Percentiles rank a stretch among this genome's conserved stretches.
Evolutionary conservation across 371 early-diverging fungal genomes (phyloP).

Genomic region (Apophysomyces ossiformis): DNA sequence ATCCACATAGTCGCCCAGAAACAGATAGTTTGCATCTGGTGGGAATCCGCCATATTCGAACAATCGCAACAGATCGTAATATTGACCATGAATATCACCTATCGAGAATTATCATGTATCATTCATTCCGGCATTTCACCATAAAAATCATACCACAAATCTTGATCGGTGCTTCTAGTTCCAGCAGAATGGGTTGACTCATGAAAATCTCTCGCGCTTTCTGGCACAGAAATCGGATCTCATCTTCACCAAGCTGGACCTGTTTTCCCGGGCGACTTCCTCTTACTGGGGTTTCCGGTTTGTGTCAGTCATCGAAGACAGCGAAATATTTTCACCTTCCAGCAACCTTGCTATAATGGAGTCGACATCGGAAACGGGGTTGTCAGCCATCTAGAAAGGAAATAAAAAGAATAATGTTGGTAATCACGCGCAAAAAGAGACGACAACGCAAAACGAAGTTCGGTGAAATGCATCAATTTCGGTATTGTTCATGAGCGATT

Average conservation of each 20-base stretch:
- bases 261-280: conserved; percentile 90
- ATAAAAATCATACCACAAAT: conserved; percentile 70
- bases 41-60: conserved; percentile 95
- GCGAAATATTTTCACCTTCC: conserved; percentile 25
- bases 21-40: conserved; percentile 88
- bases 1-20: conserved; percentile 96
- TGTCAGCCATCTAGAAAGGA: conserved; percentile 1
- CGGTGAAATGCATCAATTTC: no score
- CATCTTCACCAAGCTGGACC: conserved; percentile 78
- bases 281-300: conserved; percentile 64
- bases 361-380: conserved; percentile 19
- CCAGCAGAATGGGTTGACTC: conserved; percentile 91
- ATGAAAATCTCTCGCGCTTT: conserved; percentile 89
- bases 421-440: background rate
- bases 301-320: conserved; percentile 4
- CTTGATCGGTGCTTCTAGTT: conserved; percentile 94
- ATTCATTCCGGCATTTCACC: background rate
- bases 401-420: background rate
- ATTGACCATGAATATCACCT: conserved; percentile 84
- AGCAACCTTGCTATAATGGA: conserved; percentile 28
- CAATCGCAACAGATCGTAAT: conserved; percentile 90
- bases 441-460: no score
- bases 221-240: conserved; percentile 87
- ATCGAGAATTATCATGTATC: background rate
- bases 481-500: no score